Percentiles rank a stretch among this genome's conserved stretches.
These are phyloP conservation scores for Talaromyces rugulosus DNA, from an alignment of 2,329 filamentous ascomycete species.

Conservation along the genomic window DNA sequence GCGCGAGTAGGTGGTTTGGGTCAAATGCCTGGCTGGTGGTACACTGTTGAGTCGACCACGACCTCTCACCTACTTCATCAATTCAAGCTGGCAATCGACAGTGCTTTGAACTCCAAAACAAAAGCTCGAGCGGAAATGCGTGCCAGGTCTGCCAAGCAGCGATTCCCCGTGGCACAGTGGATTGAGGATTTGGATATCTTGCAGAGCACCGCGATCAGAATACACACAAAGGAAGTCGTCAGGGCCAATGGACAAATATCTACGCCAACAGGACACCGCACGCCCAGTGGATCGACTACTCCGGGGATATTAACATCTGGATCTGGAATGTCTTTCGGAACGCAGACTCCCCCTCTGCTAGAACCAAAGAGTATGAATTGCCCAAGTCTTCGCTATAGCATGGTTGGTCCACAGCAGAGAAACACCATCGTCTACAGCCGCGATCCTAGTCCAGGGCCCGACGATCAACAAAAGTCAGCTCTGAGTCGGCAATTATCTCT, in stretches of 20 bases:
- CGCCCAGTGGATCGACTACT: slow-evolving; percentile 36
- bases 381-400: slow-evolving; percentile 26
- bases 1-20: slow-evolving; percentile 63
- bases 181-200: slow-evolving; percentile 61
- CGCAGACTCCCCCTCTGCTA: slow-evolving; percentile 30
- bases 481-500: slow-evolving; percentile 36
- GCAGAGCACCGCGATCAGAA: slow-evolving; percentile 56
- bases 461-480: slow-evolving; percentile 26
- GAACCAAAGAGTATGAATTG: slow-evolving; percentile 29
- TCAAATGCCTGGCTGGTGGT: slow-evolving; percentile 71
- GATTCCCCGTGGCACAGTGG: slow-evolving; percentile 66
- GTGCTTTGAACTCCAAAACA: slow-evolving; percentile 55
- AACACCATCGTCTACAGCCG: slow-evolving; percentile 38
- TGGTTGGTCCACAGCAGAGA: slow-evolving; percentile 33
- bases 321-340: slow-evolving; percentile 23
- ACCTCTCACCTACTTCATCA: slow-evolving; percentile 61
- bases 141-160: slow-evolving; percentile 60
- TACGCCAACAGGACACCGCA: slow-evolving; percentile 40
- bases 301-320: slow-evolving; percentile 23
- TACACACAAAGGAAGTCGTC: slow-evolving; percentile 45
- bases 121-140: slow-evolving; percentile 59
- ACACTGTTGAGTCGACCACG: slow-evolving; percentile 62
- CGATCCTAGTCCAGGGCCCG: slow-evolving; percentile 29
- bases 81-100: slow-evolving; percentile 61
- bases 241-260: slow-evolving; percentile 29